Evolutionary conservation across 192 early-diverging fungal genomes (phyloP).

Genomic region (Backusella liffmaniae): DNA sequence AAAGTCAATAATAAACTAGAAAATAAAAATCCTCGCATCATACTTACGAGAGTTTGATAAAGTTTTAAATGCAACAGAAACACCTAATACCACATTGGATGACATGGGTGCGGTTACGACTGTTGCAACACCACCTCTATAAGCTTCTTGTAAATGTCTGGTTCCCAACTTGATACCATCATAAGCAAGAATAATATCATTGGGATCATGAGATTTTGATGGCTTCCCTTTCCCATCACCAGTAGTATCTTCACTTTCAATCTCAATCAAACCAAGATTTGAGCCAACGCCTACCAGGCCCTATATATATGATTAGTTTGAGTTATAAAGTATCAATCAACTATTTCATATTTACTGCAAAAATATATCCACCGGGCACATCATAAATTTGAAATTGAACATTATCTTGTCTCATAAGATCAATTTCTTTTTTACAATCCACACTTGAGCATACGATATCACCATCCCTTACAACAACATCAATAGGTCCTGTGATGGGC

Average conservation of each 20-base stretch:
- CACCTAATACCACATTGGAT: conserved; percentile 50
- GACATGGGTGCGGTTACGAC: conserved; percentile 57
- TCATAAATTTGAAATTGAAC: conserved; percentile 40
- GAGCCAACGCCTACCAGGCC: conserved; percentile 56
- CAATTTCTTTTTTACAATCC: conserved; percentile 20
- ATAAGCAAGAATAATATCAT: conserved; percentile 40
- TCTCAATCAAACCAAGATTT: conserved; percentile 65
- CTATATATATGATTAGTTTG: conserved; percentile 10
- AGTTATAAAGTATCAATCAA: neutral
- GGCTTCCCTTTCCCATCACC: conserved; percentile 51
- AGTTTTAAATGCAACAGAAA: conserved; percentile 66
- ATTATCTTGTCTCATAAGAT: neutral
- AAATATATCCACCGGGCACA: conserved; percentile 57
- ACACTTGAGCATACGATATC: conserved; percentile 49
- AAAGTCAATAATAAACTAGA: neutral
- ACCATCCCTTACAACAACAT: conserved; percentile 44
- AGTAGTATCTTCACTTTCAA: conserved; percentile 54
- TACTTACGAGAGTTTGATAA: conserved; percentile 51
- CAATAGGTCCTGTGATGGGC: neutral
- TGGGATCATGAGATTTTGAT: conserved; percentile 8
- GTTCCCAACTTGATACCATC: conserved; percentile 68
- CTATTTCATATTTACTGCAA: conserved; percentile 43
- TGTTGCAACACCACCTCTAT: conserved; percentile 58
- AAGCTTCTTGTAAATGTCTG: conserved; percentile 55
- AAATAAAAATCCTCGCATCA: neutral